phyloP scores from a whole-genome alignment of 2,329 filamentous ascomycete genomes.

The Ciborinia camelliae region DNA sequence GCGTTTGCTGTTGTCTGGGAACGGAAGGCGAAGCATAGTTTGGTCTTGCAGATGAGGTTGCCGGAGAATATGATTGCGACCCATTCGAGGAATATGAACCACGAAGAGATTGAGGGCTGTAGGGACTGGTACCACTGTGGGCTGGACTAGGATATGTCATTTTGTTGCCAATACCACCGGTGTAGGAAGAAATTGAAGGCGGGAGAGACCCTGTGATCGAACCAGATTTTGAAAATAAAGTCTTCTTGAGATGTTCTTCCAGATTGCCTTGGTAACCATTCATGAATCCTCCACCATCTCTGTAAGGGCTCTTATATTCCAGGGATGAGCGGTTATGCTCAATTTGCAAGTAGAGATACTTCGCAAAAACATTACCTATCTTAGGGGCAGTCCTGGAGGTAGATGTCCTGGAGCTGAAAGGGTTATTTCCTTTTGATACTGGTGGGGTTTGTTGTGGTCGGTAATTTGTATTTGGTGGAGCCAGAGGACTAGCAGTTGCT shows the following conservation, averaged over 20 bases:
- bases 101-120: background rate
- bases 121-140: background rate
- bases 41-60: slow-evolving; percentile 6
- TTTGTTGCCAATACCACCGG: slow-evolving; percentile 8
- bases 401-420: slow-evolving; percentile 28
- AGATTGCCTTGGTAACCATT: slow-evolving; percentile 55
- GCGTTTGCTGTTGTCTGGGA: slow-evolving; percentile 20
- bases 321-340: slow-evolving; percentile 56
- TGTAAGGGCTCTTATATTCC: slow-evolving; percentile 59
- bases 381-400: slow-evolving; percentile 21
- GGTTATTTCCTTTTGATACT: slow-evolving; percentile 28
- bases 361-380: slow-evolving; percentile 27
- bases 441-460: slow-evolving; percentile 22
- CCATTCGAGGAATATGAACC: slow-evolving; percentile 4
- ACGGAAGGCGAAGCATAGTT: slow-evolving; percentile 16
- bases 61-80: slow-evolving; percentile 16
- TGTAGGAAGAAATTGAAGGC: slow-evolving; percentile 17
- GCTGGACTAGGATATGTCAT: background rate
- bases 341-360: slow-evolving; percentile 53
- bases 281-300: slow-evolving; percentile 53
- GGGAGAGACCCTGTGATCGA: slow-evolving; percentile 13
- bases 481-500: slow-evolving; percentile 18
- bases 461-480: slow-evolving; percentile 24
- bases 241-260: slow-evolving; percentile 33
- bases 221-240: slow-evolving; percentile 30